These are phyloP conservation scores for Pestalotiopsis sp. DNA, from an alignment of 2,329 filamentous ascomycete species.

Conservation along the genomic window DNA sequence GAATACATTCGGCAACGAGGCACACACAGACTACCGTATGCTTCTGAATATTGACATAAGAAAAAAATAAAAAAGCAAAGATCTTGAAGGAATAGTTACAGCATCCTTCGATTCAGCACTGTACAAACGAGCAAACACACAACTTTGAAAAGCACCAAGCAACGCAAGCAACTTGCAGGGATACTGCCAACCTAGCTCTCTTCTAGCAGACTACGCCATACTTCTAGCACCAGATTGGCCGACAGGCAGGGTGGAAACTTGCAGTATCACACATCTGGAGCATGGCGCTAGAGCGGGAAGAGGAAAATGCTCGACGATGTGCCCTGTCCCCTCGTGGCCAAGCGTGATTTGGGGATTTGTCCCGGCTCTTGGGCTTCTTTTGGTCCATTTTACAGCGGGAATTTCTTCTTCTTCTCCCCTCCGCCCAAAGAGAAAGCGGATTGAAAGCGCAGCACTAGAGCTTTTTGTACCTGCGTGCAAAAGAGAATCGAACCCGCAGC, in stretches of 20 bases:
- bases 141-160: not conserved
- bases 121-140: not conserved
- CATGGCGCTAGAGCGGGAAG: not conserved
- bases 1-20: too few species aligned
- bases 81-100: not conserved
- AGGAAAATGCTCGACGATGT: constrained; percentile 5
- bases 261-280: constrained; percentile 2
- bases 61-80: not conserved
- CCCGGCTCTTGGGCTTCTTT: not conserved
- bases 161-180: not conserved
- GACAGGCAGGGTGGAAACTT: not conserved
- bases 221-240: not conserved
- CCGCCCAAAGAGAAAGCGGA: too few species aligned
- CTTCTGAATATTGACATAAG: too few species aligned
- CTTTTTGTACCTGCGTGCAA: not conserved
- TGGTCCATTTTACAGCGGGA: not conserved
- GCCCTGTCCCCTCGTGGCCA: not conserved
- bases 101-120: too few species aligned
- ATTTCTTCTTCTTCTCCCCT: not conserved
- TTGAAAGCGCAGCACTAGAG: not conserved
- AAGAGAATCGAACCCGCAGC: not conserved
- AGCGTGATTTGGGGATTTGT: not conserved
- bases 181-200: not conserved
- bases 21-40: too few species aligned
- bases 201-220: not conserved